A percentile compares a stretch with the other conserved stretches of the same genome.
phyloP scores from a whole-genome alignment of 129 eudicot genomes.

The Gnaphalium uliginosum region DNA sequence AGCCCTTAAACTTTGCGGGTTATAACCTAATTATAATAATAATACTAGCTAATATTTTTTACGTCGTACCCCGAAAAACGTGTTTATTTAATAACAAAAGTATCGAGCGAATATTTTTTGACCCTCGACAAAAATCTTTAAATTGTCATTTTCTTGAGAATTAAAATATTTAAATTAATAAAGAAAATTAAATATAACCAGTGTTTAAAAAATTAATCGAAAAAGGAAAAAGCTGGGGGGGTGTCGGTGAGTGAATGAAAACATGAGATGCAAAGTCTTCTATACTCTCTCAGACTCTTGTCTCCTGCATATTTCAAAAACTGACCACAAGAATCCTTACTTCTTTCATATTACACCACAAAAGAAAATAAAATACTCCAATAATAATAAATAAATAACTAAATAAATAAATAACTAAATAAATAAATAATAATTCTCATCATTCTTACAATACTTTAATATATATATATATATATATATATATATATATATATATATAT shows the following conservation, averaged over 20 bases:
- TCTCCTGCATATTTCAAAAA: slow-evolving; percentile 28
- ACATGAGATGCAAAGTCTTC: slow-evolving; percentile 30
- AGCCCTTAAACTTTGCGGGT: too few relatives aligned
- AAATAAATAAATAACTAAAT: too few relatives aligned
- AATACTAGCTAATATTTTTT: too few relatives aligned
- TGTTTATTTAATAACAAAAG: slow-evolving; percentile 15
- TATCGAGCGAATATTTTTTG: slow-evolving; percentile 23
- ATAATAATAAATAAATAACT: too few relatives aligned
- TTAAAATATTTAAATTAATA: slow-evolving; percentile 11
- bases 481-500: too few relatives aligned
- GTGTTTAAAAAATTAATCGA: background rate
- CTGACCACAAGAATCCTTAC: slow-evolving; percentile 37
- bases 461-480: too few relatives aligned
- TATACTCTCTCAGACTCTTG: slow-evolving; percentile 35
- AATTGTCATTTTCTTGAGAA: slow-evolving; percentile 11
- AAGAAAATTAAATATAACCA: background rate
- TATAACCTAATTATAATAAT: too few relatives aligned
- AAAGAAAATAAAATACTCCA: too few relatives aligned
- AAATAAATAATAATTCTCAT: too few relatives aligned
- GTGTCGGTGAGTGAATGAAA: slow-evolving; percentile 39
- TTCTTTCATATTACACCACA: slow-evolving; percentile 21
- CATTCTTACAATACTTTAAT: too few relatives aligned
- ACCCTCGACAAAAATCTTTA: slow-evolving; percentile 22
- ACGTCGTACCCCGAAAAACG: background rate
- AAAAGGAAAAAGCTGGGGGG: slow-evolving; percentile 21